These are phyloP conservation scores for Isochrysis galbana DNA, from an alignment of 78 protist genomes.

Conservation along the genomic window DNA sequence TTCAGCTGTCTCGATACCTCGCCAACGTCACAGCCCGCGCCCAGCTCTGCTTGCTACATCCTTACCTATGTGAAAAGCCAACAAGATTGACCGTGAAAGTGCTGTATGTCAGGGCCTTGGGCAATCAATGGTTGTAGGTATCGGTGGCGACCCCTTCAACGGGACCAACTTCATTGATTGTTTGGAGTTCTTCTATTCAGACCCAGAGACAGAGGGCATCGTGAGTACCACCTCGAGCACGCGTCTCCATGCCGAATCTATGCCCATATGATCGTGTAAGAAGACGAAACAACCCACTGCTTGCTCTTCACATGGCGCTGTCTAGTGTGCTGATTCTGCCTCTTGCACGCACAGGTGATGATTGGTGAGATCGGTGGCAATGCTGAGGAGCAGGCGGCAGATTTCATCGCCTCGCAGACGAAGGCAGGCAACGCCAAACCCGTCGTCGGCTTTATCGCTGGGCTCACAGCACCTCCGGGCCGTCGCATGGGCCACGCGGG, in stretches of 20 bases:
- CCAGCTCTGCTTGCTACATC: too few species aligned
- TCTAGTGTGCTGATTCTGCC: too few species aligned
- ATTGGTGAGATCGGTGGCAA: constrained; percentile 99
- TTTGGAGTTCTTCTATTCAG: constrained; percentile 66
- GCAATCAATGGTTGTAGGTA: constrained; percentile 95
- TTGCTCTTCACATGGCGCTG: too few species aligned
- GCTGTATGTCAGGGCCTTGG: constrained; percentile 81
- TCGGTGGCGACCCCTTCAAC: constrained; percentile 99
- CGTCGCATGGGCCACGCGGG: constrained; percentile 99
- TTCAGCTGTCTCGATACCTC: too few species aligned
- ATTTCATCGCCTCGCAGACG: constrained; percentile 66
- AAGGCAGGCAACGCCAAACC: background rate
- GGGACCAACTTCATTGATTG: constrained; percentile 98
- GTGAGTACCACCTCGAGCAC: too few species aligned
- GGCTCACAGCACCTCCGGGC: constrained; percentile 97
- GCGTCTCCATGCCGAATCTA: too few species aligned
- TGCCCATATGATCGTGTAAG: too few species aligned
- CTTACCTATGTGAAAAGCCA: too few species aligned
- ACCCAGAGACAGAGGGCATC: constrained; percentile 91
- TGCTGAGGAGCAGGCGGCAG: constrained; percentile 99
- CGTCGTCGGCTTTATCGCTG: constrained; percentile 92
- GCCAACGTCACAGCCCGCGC: too few species aligned
- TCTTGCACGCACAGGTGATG: constrained; percentile 56
- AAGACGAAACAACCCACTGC: too few species aligned
- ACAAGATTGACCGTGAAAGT: too few species aligned